Evolutionary conservation across 441 rosid genomes (phyloP).

Genomic region (Melastoma candidum): DNA sequence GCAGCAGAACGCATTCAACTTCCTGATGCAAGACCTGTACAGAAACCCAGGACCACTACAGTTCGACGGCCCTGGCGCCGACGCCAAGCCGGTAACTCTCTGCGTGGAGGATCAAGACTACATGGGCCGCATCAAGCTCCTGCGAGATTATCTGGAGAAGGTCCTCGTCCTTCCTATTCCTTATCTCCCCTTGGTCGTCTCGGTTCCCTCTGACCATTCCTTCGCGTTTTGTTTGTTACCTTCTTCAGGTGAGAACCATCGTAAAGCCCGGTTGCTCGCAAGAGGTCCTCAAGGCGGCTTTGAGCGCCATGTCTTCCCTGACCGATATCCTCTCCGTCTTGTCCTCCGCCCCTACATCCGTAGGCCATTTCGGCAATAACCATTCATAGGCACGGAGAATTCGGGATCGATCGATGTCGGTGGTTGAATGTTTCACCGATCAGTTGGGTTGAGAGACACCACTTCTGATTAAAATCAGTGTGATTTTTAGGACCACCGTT

Average conservation of each 20-base stretch:
- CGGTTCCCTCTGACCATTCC: too few species aligned
- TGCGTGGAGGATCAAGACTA: constrained; percentile 99
- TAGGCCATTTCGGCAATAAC: constrained; percentile 15
- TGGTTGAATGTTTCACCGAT: too few species aligned
- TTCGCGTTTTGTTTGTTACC: too few species aligned
- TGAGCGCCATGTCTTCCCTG: constrained; percentile 87
- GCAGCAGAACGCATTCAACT: constrained; percentile 59
- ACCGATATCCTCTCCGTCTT: constrained; percentile 75
- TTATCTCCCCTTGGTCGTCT: too few species aligned
- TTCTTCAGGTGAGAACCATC: constrained; percentile 57
- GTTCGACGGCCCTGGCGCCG: constrained; percentile 95
- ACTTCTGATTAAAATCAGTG: too few species aligned
- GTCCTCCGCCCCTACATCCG: constrained; percentile 37
- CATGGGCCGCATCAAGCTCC: constrained; percentile 94
- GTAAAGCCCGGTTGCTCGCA: constrained; percentile 95
- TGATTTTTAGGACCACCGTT: too few species aligned
- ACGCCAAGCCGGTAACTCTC: constrained; percentile 68
- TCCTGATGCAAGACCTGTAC: constrained; percentile 85
- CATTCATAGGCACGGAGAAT: too few species aligned
- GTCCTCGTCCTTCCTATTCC: constrained; percentile 22
- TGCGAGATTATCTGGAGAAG: constrained; percentile 88
- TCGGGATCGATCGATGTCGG: too few species aligned
- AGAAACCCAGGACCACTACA: constrained; percentile 99
- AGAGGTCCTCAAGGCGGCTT: constrained; percentile 89
- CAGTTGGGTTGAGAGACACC: too few species aligned